These are phyloP conservation scores for Heracleum sosnowskyi DNA, from an alignment of 129 eudicot genomes.

Conservation along the genomic window DNA sequence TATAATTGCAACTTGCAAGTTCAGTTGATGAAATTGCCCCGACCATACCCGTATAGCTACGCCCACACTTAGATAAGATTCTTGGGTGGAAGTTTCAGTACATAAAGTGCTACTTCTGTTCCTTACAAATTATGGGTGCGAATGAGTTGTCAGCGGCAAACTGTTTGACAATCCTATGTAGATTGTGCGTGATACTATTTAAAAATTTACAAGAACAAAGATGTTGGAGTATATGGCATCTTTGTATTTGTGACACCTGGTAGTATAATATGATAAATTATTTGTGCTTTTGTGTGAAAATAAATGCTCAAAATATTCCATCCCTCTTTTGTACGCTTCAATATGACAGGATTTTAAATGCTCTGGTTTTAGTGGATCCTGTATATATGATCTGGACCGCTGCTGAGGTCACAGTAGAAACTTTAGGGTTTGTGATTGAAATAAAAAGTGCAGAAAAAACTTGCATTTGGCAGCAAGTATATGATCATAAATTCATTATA, in stretches of 20 bases:
- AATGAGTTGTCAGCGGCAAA: neutral
- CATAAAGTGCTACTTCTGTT: neutral
- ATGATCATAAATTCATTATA: neutral
- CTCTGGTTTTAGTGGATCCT: neutral
- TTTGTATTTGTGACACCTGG: neutral
- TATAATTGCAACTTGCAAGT: neutral
- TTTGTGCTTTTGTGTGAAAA: neutral
- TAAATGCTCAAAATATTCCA: neutral
- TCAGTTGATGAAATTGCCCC: neutral
- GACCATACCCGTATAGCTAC: neutral
- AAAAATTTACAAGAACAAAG: neutral
- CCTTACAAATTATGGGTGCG: neutral
- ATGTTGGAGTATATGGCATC: neutral
- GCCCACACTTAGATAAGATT: neutral
- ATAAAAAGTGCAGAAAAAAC: neutral
- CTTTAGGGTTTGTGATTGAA: neutral
- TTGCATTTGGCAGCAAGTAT: neutral
- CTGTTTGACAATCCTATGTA: neutral
- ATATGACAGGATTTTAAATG: neutral
- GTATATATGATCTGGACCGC: neutral
- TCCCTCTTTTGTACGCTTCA: neutral
- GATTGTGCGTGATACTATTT: neutral
- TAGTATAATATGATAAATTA: neutral
- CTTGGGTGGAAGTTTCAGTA: neutral
- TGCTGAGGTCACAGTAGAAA: neutral